These are phyloP conservation scores for Arachnomyces sp. DNA, from an alignment of 2,329 filamentous ascomycete genomes.

Conservation along the genomic window DNA sequence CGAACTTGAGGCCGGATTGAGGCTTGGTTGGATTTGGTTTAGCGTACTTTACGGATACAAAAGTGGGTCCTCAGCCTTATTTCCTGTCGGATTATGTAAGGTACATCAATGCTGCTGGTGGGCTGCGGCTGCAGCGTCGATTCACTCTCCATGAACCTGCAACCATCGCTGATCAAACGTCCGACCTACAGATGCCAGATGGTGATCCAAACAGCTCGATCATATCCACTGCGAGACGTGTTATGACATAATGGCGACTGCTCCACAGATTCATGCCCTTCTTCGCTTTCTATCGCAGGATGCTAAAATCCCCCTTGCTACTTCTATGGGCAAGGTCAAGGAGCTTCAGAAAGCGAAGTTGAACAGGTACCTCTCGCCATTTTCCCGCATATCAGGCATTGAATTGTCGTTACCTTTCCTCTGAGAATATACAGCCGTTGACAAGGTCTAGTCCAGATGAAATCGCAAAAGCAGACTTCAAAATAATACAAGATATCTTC, in stretches of 20 bases:
- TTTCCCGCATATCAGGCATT: background rate
- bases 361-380: constrained; percentile 23
- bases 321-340: constrained; percentile 48
- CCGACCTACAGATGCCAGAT: too few relatives aligned
- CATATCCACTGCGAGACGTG: too few relatives aligned
- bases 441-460: constrained; percentile 30
- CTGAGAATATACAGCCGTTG: background rate
- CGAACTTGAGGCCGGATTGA: constrained; percentile 1
- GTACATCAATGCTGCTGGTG: too few relatives aligned
- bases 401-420: background rate
- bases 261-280: constrained; percentile 32
- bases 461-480: constrained; percentile 42
- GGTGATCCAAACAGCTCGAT: too few relatives aligned
- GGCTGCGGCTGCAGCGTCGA: too few relatives aligned
- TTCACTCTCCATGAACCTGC: too few relatives aligned
- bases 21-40: constrained; percentile 1
- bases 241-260: constrained; percentile 17
- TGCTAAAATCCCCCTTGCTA: constrained; percentile 46
- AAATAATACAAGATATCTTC: constrained; percentile 36
- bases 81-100: too few relatives aligned
- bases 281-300: constrained; percentile 53
- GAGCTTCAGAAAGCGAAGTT: constrained; percentile 45
- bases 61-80: too few relatives aligned
- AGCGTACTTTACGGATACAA: too few relatives aligned
- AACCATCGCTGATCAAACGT: too few relatives aligned